phyloP scores from a whole-genome alignment of 2,329 filamentous ascomycete genomes.

The Huntiella savannae region DNA sequence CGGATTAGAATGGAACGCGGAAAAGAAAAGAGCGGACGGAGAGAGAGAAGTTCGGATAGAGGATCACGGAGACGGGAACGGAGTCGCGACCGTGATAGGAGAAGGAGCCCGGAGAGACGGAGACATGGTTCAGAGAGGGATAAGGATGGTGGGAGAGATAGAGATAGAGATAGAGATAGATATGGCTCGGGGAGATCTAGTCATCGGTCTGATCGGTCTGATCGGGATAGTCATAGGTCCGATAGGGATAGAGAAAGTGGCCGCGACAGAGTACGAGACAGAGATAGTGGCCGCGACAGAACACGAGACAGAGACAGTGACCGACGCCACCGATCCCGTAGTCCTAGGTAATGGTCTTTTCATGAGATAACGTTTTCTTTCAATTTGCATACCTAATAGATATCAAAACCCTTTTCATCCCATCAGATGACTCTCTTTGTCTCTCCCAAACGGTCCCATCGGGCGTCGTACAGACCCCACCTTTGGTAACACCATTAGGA shows the following conservation, averaged over 20 bases:
- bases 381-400: no score
- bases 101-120: conserved; percentile 3
- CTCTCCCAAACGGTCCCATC: no score
- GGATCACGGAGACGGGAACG: conserved; percentile 19
- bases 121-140: conserved; percentile 2
- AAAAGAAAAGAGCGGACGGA: conserved; percentile 13
- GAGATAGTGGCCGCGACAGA: not conserved
- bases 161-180: not conserved
- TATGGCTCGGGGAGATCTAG: not conserved
- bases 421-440: no score
- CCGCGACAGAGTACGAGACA: not conserved
- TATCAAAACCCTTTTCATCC: no score
- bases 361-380: no score
- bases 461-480: no score
- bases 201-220: not conserved
- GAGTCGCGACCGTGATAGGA: conserved; percentile 17
- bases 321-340: no score
- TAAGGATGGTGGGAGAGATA: conserved; percentile 4
- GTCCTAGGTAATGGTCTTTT: no score
- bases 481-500: no score
- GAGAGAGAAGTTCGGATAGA: not conserved
- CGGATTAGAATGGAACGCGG: conserved; percentile 30
- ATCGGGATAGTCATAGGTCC: conserved; percentile 1
- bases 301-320: not conserved
- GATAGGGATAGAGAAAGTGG: conserved; percentile 1